A percentile compares a stretch with the other conserved stretches of the same genome.
Evolutionary conservation across 2,329 filamentous ascomycete genomes (phyloP).

Genomic region (Colletotrichum echinochloae): DNA sequence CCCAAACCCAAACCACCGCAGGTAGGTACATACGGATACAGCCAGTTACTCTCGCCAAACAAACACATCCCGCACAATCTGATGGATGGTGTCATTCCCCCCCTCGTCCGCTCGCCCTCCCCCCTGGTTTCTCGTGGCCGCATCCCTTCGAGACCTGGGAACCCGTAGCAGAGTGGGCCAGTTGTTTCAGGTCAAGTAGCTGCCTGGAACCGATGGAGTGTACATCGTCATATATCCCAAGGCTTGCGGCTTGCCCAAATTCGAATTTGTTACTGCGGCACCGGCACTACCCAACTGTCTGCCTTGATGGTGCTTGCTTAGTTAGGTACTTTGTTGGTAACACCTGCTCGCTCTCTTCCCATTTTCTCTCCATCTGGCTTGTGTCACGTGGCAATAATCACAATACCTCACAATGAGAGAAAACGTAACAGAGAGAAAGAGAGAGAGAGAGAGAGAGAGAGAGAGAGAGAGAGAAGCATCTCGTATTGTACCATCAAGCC

Average conservation of each 20-base stretch:
- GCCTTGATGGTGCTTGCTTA: neutral
- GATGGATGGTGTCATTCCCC: constrained; percentile 5
- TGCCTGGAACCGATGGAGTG: constrained; percentile 13
- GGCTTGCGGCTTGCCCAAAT: neutral
- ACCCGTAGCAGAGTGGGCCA: neutral
- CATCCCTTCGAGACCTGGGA: neutral
- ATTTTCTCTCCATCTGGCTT: neutral
- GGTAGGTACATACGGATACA: neutral
- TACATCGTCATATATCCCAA: neutral
- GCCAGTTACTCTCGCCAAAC: neutral
- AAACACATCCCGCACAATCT: neutral
- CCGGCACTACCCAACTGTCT: neutral
- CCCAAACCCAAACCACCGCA: neutral
- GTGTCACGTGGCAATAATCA: neutral
- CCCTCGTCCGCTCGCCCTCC: neutral
- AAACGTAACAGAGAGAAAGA: neutral
- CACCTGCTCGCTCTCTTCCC: neutral
- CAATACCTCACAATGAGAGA: neutral
- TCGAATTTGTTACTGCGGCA: neutral
- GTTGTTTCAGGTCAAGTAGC: constrained; percentile 29
- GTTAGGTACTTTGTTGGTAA: neutral
- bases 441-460: neutral
- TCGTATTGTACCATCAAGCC: constrained; percentile 23
- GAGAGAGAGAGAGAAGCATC: neutral
- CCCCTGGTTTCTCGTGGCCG: neutral